Base-by-base conservation (phyloP, 23 red algal genomes). In the Gracilaria vermiculophylla region DNA sequence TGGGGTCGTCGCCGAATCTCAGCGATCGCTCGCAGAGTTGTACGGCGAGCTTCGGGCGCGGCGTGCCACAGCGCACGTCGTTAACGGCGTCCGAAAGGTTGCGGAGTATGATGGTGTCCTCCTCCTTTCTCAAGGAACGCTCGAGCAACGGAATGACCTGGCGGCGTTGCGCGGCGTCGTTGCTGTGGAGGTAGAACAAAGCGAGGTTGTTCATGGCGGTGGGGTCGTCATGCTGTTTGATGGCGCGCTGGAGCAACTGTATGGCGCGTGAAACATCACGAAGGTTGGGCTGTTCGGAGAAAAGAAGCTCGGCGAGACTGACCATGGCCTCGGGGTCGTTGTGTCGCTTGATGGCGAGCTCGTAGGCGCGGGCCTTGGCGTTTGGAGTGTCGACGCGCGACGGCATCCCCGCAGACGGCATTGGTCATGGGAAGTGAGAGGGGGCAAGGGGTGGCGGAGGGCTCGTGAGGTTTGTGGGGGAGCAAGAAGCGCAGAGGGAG, bases 41-140 rank as follows among this genome's bases (percentile, higher is more conserved):
- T 5, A 48, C 28, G 42, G 67, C 67, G 39, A 24, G 6, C 20
- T 28, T 12, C 3, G 67, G 67, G 20, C 47, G 2, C 13, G 39
- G 67, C n/a, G 7, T 48, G 67, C 39, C 36, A 40, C 67, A 73
- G 21, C 67, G 37, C 19, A 19, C 4, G 23, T 73, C 36, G 20
- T 45, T 48, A 13, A 73, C 39, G 12, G 67, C 67, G 67, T 45
- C 36, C 14, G 67, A 42, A 47, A 73, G 67, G 67, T 73, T 73
- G 21, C 42, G 42, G 23, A 42, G 42, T 40, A 73, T 40, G 36
- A 45, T 48, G 5, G 67, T 28, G 28, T 73, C 39, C 23, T 73
- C 67, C 6, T 45, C 67, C 0, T 47, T 42, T 8, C 39, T 73
- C 3, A 48, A 36, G 10, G 67, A 42, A 37, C 40, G 67, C 32